These are phyloP conservation scores for Syncephalis plumigaleata DNA, from an alignment of 371 early-diverging fungal genomes.

Conservation along the genomic window DNA sequence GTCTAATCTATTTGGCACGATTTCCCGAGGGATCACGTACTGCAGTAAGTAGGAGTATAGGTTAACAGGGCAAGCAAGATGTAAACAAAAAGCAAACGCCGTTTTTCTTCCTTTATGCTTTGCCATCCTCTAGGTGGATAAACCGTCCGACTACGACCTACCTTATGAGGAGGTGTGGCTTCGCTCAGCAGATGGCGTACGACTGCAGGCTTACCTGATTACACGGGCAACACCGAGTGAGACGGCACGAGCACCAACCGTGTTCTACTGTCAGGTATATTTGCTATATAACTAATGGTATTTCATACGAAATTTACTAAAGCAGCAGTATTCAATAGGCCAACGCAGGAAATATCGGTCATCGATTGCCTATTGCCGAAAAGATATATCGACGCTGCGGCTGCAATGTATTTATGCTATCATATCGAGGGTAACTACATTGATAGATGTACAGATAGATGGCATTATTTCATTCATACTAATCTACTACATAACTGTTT, in stretches of 20 bases:
- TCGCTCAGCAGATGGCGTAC: conserved; percentile 58
- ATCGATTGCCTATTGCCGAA: conserved; percentile 83
- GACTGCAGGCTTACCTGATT: conserved; percentile 66
- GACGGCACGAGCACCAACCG: conserved; percentile 41
- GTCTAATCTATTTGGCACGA: neutral
- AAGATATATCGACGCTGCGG: conserved; percentile 34
- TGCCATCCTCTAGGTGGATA: conserved; percentile 29
- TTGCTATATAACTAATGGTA: neutral
- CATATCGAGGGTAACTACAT: conserved; percentile 83
- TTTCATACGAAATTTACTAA: neutral
- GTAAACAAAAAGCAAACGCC: neutral
- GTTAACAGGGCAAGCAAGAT: neutral
- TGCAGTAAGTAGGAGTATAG: neutral
- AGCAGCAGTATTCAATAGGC: conserved; percentile 28
- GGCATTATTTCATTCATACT: too few relatives aligned
- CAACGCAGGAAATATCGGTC: conserved; percentile 97
- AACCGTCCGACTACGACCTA: conserved; percentile 53
- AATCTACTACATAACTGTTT: too few relatives aligned
- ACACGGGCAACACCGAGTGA: conserved; percentile 26
- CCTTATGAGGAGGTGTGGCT: conserved; percentile 56
- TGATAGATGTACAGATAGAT: too few relatives aligned
- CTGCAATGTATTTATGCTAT: conserved; percentile 84
- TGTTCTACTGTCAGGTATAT: conserved; percentile 70
- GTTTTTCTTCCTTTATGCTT: neutral
- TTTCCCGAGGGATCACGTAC: neutral